Evolutionary conservation across 2,329 filamentous ascomycete species (phyloP).

Genomic region (Hypoxylon sp.): DNA sequence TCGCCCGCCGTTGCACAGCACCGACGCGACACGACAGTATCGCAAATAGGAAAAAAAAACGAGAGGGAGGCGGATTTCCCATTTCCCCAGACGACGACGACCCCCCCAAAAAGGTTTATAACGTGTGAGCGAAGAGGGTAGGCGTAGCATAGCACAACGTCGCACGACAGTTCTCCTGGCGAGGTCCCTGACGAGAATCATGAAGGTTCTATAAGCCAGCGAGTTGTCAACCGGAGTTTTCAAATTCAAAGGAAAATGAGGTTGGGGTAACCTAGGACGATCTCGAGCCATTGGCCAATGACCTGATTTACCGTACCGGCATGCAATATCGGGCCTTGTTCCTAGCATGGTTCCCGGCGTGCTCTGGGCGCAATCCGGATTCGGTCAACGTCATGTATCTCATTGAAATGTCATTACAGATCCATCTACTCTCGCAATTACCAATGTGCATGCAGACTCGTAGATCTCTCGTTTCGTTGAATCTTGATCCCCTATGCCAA

Average conservation of each 20-base stretch:
- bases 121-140: slow-evolving; percentile 23
- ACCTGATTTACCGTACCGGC: slow-evolving; percentile 51
- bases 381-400: slow-evolving; percentile 46
- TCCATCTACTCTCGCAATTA: slow-evolving; percentile 35
- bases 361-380: slow-evolving; percentile 45
- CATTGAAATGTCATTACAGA: slow-evolving; percentile 39
- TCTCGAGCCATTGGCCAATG: slow-evolving; percentile 55
- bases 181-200: slow-evolving; percentile 39
- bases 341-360: slow-evolving; percentile 41
- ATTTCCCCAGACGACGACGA: slow-evolving; percentile 25
- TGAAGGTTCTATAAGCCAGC: slow-evolving; percentile 24
- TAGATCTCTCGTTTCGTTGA: slow-evolving; percentile 44
- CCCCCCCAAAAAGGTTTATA: slow-evolving; percentile 23
- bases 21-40: slow-evolving; percentile 38
- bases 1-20: slow-evolving; percentile 42
- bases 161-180: slow-evolving; percentile 42
- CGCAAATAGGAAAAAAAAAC: slow-evolving; percentile 42
- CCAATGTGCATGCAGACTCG: slow-evolving; percentile 41
- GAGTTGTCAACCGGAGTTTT: slow-evolving; percentile 34
- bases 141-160: slow-evolving; percentile 35
- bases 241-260: slow-evolving; percentile 42
- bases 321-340: slow-evolving; percentile 50
- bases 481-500: slow-evolving; percentile 43
- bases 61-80: slow-evolving; percentile 25
- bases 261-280: slow-evolving; percentile 52